phyloP scores from a whole-genome alignment of 257 asterid genomes.

The Buddleja alternifolia region DNA sequence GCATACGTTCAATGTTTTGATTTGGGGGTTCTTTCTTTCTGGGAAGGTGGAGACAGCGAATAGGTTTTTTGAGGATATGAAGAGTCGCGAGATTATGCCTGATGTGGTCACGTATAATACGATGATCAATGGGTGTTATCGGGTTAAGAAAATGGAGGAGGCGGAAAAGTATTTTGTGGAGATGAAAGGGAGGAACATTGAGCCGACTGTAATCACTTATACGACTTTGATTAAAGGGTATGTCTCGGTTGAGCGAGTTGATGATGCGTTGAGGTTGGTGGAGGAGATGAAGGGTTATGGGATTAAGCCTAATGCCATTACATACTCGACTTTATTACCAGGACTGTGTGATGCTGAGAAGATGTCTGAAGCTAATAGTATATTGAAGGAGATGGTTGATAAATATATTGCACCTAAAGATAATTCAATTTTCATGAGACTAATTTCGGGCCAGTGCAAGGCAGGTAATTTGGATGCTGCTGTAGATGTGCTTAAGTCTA shows the following conservation, averaged over 20 bases:
- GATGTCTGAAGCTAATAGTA: conserved; percentile 67
- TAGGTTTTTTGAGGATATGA: conserved; percentile 91
- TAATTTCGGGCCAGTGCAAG: conserved; percentile 74
- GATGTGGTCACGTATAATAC: conserved; percentile 82
- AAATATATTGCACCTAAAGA: conserved; percentile 66
- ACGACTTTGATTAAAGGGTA: conserved; percentile 87
- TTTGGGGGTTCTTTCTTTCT: conserved; percentile 87
- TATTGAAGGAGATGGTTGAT: conserved; percentile 82
- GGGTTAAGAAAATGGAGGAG: conserved; percentile 74
- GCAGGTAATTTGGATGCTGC: conserved; percentile 81
- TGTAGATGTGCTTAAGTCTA: conserved; percentile 71
- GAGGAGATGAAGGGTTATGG: conserved; percentile 84
- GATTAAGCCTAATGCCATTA: conserved; percentile 71
- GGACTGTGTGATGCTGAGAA: conserved; percentile 80
- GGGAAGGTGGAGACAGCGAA: conserved; percentile 61
- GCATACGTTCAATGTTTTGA: conserved; percentile 74
- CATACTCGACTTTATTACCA: conserved; percentile 80
- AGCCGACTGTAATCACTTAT: conserved; percentile 72
- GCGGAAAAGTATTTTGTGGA: conserved; percentile 82
- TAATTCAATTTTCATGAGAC: conserved; percentile 58
- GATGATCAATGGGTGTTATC: conserved; percentile 71
- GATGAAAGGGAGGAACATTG: conserved; percentile 81
- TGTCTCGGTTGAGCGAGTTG: conserved; percentile 61
- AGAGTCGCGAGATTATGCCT: conserved; percentile 62
- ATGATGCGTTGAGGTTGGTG: conserved; percentile 76